Evolutionary conservation across 2,329 filamentous ascomycete species (phyloP).

Genomic region (Penicillium thymicola): DNA sequence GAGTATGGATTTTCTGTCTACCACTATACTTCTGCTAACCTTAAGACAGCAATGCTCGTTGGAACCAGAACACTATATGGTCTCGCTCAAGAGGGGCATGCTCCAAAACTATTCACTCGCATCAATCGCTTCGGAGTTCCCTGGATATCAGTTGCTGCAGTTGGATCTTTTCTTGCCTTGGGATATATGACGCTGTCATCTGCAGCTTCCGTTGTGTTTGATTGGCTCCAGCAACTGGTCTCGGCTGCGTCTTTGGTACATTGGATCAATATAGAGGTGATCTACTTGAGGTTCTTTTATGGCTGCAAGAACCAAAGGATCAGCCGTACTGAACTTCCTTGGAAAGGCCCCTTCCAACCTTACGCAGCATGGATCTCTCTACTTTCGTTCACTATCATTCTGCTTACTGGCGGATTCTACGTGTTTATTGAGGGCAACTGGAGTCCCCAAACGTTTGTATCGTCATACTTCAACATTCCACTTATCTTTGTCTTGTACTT

Average conservation of each 20-base stretch:
- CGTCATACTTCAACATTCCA: slow-evolving; percentile 59
- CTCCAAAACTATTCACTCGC: slow-evolving; percentile 27
- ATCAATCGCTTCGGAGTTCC: slow-evolving; percentile 51
- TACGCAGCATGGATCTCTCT: slow-evolving; percentile 56
- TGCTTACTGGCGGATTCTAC: slow-evolving; percentile 66
- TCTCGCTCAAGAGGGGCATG: slow-evolving; percentile 35
- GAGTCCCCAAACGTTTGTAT: slow-evolving; percentile 58
- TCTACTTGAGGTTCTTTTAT: slow-evolving; percentile 53
- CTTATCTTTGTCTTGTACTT: slow-evolving; percentile 52
- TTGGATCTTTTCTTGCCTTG: slow-evolving; percentile 54
- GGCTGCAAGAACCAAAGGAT: slow-evolving; percentile 39
- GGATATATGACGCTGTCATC: slow-evolving; percentile 61
- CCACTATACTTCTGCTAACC: background rate
- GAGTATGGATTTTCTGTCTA: background rate
- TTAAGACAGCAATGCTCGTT: slow-evolving; percentile 23
- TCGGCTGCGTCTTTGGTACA: slow-evolving; percentile 39
- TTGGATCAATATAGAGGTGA: slow-evolving; percentile 58
- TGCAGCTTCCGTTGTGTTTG: slow-evolving; percentile 56
- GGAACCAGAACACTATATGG: slow-evolving; percentile 35
- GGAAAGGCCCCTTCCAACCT: slow-evolving; percentile 50
- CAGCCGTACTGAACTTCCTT: slow-evolving; percentile 41
- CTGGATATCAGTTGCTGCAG: slow-evolving; percentile 49
- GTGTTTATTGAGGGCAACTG: slow-evolving; percentile 15
- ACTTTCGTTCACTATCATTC: slow-evolving; percentile 53
- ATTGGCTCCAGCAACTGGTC: slow-evolving; percentile 64